phyloP scores from a whole-genome alignment of 306 rosid genomes.

The Prinsepia uniflora region DNA sequence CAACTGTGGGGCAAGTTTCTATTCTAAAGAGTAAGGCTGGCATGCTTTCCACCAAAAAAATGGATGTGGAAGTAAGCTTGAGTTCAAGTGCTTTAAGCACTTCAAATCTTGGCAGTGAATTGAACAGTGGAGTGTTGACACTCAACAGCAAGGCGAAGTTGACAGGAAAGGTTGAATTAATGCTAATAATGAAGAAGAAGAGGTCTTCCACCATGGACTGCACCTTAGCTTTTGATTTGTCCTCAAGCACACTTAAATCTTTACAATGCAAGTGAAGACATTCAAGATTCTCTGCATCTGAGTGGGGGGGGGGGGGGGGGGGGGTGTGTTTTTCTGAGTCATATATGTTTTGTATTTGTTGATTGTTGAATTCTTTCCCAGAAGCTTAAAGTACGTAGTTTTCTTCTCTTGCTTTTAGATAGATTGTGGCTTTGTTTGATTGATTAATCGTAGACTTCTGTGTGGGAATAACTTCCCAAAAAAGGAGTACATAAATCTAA shows the following conservation, averaged over 20 bases:
- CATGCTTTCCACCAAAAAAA: conserved; percentile 19
- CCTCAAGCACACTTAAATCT: background rate
- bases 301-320: no score
- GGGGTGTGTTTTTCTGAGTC: background rate
- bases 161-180: conserved; percentile 9
- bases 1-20: background rate
- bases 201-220: conserved; percentile 12
- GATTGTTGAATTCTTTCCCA: no score
- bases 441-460: no score
- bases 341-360: background rate
- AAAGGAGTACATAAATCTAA: no score
- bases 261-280: conserved; percentile 6
- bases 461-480: no score
- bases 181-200: conserved; percentile 21
- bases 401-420: no score
- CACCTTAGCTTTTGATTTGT: background rate
- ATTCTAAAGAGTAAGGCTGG: conserved; percentile 18
- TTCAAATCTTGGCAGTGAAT: background rate
- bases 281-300: background rate
- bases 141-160: background rate
- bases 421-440: no score
- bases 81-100: background rate
- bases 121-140: conserved; percentile 1
- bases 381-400: no score
- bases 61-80: background rate